Percentiles rank a stretch among this genome's conserved stretches.
Conservation (phyloP, 352 stramenopile species). For the Phytophthora tentaculata region DNA sequence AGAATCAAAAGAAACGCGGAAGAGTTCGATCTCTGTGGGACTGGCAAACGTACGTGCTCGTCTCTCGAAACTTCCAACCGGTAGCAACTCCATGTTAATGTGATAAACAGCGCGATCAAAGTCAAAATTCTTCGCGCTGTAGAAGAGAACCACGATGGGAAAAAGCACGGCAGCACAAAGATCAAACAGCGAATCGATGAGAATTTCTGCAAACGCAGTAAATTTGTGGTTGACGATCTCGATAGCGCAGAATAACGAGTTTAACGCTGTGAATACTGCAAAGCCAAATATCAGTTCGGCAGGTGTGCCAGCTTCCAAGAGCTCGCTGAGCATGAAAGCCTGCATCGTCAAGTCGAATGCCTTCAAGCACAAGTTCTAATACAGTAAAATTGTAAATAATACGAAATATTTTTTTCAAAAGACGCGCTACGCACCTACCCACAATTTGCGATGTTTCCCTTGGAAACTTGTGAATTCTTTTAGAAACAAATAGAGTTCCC, state of each 20-base stretch:
- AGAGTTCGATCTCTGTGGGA: constrained; percentile 35
- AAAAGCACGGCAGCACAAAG: constrained; percentile 38
- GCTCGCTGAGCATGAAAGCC: constrained; percentile 24
- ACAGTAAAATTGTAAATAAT: background rate
- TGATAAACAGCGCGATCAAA: constrained; percentile 35
- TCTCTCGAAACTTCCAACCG: constrained; percentile 41
- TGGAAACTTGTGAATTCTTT: constrained; percentile 36
- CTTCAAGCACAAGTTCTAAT: constrained; percentile 47
- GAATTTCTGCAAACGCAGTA: constrained; percentile 40
- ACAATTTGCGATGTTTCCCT: constrained; percentile 42
- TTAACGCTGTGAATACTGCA: constrained; percentile 28
- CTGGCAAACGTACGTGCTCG: constrained; percentile 35
- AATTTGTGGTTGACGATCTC: constrained; percentile 25
- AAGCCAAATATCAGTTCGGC: constrained; percentile 29
- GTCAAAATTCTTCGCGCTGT: constrained; percentile 34
- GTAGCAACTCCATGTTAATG: constrained; percentile 35
- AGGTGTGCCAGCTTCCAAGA: constrained; percentile 41
- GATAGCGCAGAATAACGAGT: constrained; percentile 32
- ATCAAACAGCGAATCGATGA: constrained; percentile 50
- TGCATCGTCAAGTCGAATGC: constrained; percentile 39
- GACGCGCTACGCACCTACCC: constrained; percentile 27
- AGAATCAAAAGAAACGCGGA: constrained; percentile 41
- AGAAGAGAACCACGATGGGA: constrained; percentile 32
- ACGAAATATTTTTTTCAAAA: background rate
- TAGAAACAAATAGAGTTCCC: constrained; percentile 28